phyloP scores from a whole-genome alignment of 169 alveolate genomes.

The Plasmodium knowlesi region DNA sequence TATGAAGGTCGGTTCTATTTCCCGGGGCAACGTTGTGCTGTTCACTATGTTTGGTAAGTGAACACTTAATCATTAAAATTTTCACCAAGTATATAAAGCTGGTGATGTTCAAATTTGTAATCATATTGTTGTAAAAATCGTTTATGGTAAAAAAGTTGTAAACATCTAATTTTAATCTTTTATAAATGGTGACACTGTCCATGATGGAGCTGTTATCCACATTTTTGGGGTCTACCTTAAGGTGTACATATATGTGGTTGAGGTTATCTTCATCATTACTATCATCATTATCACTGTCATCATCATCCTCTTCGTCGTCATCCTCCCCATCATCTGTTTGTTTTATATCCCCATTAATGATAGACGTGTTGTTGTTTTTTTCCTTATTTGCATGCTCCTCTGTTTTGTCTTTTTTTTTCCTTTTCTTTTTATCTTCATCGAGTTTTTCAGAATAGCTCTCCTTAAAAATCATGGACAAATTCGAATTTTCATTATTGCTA shows the following conservation, averaged over 20 bases:
- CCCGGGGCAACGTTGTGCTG: background rate
- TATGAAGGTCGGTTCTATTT: conserved; percentile 21
- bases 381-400: conserved; percentile 14
- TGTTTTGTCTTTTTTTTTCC: conserved; percentile 20
- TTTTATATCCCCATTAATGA: background rate
- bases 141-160: conserved; percentile 71
- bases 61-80: conserved; percentile 53
- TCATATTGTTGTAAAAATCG: conserved; percentile 73
- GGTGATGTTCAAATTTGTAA: conserved; percentile 53
- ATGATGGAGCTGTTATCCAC: conserved; percentile 50
- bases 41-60: conserved; percentile 33
- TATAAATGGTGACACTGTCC: conserved; percentile 61
- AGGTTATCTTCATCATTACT: conserved; percentile 13
- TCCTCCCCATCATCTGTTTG: conserved; percentile 17
- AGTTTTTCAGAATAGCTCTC: conserved; percentile 35
- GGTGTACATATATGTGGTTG: conserved; percentile 32
- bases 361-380: background rate
- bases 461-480: conserved; percentile 31
- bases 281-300: background rate
- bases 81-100: conserved; percentile 63
- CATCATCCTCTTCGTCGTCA: conserved; percentile 3
- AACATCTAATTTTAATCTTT: conserved; percentile 71
- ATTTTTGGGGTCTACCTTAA: conserved; percentile 56
- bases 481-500: conserved; percentile 49
- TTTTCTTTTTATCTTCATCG: conserved; percentile 59